Percentiles rank a stretch among this genome's conserved stretches.
Conservation (phyloP, 208 protist genomes). For the Porcisia deanei region DNA sequence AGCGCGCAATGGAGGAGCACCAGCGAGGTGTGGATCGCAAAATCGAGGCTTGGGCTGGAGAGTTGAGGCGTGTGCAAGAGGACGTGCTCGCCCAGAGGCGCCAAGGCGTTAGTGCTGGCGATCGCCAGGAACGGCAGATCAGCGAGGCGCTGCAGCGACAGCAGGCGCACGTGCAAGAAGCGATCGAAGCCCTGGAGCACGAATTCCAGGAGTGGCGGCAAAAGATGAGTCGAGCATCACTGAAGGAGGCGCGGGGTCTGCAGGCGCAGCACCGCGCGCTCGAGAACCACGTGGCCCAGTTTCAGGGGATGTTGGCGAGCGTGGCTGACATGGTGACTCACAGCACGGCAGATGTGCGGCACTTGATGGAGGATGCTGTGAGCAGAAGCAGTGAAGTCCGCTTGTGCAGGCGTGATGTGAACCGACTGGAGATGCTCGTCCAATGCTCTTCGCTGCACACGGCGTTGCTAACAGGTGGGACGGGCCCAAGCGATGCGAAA, state of each 20-base stretch:
- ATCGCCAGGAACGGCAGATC: slow-evolving; percentile 47
- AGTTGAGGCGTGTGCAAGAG: slow-evolving; percentile 46
- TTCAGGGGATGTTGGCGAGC: slow-evolving; percentile 52
- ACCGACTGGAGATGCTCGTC: slow-evolving; percentile 74
- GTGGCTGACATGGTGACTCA: slow-evolving; percentile 37
- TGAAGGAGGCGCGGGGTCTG: slow-evolving; percentile 22
- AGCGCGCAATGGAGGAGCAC: slow-evolving; percentile 26
- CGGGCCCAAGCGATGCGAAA: neutral
- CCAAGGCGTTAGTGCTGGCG: neutral
- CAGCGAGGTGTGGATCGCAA: slow-evolving; percentile 19
- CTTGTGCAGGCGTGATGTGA: slow-evolving; percentile 67
- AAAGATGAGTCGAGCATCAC: slow-evolving; percentile 29
- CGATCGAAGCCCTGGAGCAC: slow-evolving; percentile 38
- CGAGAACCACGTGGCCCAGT: slow-evolving; percentile 45
- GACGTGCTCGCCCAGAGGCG: slow-evolving; percentile 35
- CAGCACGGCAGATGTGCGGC: slow-evolving; percentile 40
- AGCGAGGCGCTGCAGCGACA: slow-evolving; percentile 51
- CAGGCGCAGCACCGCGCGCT: slow-evolving; percentile 36
- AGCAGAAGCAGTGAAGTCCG: slow-evolving; percentile 53
- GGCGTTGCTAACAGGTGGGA: neutral
- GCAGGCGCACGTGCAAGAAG: slow-evolving; percentile 44
- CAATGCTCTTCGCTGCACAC: slow-evolving; percentile 30
- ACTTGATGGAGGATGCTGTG: slow-evolving; percentile 59
- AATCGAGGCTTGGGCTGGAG: slow-evolving; percentile 24
- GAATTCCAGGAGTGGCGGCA: slow-evolving; percentile 44